Evolutionary conservation across 2,329 filamentous ascomycete species (phyloP).

Genomic region (Stagonosporopsis cucurbitacearum): DNA sequence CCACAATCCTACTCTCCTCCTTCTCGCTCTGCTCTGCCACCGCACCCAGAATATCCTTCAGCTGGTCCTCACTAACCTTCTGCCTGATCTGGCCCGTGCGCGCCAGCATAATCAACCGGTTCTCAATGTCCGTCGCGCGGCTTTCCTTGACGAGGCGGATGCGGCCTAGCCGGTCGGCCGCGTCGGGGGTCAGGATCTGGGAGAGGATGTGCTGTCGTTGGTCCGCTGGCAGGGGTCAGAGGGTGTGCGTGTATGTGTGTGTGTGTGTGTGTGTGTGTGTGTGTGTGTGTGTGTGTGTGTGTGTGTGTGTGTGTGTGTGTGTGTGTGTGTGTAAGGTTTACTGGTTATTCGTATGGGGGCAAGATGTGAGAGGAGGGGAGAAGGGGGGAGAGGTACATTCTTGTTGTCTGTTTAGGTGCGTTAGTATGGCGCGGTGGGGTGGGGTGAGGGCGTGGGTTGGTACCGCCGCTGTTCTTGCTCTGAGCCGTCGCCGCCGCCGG

Average conservation of each 20-base stretch:
- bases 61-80: conserved; percentile 89
- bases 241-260: too few species aligned
- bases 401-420: conserved; percentile 26
- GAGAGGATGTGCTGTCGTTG: conserved; percentile 78
- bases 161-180: conserved; percentile 88
- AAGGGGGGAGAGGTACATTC: conserved; percentile 20
- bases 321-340: too few species aligned
- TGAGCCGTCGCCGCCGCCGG: conserved; percentile 57
- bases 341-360: conserved; percentile 27
- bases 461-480: conserved; percentile 60
- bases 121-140: conserved; percentile 88
- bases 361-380: background rate
- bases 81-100: conserved; percentile 82
- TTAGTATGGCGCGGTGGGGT: background rate
- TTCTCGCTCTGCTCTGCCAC: conserved; percentile 75
- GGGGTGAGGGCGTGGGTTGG: background rate
- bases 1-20: conserved; percentile 76
- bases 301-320: too few species aligned
- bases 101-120: conserved; percentile 89
- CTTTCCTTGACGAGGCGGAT: conserved; percentile 96
- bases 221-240: conserved; percentile 61
- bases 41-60: conserved; percentile 88
- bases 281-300: too few species aligned
- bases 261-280: too few species aligned
- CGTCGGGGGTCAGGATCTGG: conserved; percentile 94